phyloP scores from a whole-genome alignment of 805 yeast species.

The Candida michaelii region DNA sequence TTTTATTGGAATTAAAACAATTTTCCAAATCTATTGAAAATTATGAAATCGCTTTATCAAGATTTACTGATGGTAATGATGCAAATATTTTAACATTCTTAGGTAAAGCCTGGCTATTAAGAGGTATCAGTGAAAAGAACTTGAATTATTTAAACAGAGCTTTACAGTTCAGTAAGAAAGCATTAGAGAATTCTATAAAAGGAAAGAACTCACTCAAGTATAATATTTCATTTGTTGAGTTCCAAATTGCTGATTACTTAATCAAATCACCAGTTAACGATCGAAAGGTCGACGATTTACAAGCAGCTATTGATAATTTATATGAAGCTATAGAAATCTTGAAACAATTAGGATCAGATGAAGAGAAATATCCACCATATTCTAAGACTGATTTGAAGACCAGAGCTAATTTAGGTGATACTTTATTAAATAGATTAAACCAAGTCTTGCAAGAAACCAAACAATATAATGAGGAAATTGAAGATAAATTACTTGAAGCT shows the following conservation, averaged over 20 bases:
- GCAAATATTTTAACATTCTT: slow-evolving; percentile 66
- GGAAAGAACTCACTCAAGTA: slow-evolving; percentile 55
- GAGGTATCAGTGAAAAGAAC: slow-evolving; percentile 70
- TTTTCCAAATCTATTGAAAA: slow-evolving; percentile 83
- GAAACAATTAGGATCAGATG: slow-evolving; percentile 53
- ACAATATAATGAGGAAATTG: slow-evolving; percentile 57
- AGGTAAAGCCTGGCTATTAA: slow-evolving; percentile 84
- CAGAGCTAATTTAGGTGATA: slow-evolving; percentile 84
- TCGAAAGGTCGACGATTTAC: slow-evolving; percentile 63
- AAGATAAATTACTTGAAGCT: slow-evolving; percentile 70
- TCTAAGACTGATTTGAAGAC: slow-evolving; percentile 77
- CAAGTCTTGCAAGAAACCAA: slow-evolving; percentile 71
- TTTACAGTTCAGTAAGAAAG: slow-evolving; percentile 59
- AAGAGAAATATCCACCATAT: slow-evolving; percentile 66
- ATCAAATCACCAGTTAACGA: slow-evolving; percentile 57
- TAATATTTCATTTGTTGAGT: slow-evolving; percentile 80
- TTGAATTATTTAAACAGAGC: slow-evolving; percentile 60
- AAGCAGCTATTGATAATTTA: slow-evolving; percentile 54
- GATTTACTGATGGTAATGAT: slow-evolving; percentile 63
- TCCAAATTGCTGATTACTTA: slow-evolving; percentile 82
- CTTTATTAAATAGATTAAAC: slow-evolving; percentile 70
- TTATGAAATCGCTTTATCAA: slow-evolving; percentile 75
- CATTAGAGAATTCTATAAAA: slow-evolving; percentile 35
- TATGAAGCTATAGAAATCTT: slow-evolving; percentile 60
- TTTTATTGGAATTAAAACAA: slow-evolving; percentile 77